Percentiles rank a stretch among this genome's conserved stretches.
Conservation (phyloP, 768 basidiomycete species). For the Russula sp. region DNA sequence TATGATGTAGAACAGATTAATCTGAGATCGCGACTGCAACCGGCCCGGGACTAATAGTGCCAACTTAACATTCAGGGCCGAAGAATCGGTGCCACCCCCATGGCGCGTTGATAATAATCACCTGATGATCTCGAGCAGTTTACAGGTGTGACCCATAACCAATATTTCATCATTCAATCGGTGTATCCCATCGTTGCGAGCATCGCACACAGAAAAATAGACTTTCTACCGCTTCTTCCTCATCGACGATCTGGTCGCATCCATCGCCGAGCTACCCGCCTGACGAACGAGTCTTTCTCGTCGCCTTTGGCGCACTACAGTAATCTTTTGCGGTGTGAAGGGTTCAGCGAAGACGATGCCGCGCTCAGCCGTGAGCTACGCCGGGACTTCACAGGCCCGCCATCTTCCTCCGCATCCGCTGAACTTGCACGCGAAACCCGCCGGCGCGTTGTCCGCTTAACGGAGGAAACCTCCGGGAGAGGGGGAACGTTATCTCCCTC, state of each 20-base stretch:
- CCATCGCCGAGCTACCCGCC: conserved; percentile 22
- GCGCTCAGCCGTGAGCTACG: conserved; percentile 24
- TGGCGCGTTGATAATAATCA: no score
- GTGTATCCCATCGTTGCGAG: background rate
- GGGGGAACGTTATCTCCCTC: conserved; percentile 23
- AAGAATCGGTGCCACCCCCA: no score
- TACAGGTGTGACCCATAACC: no score
- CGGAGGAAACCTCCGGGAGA: conserved; percentile 13
- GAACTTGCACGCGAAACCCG: conserved; percentile 10
- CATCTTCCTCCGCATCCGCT: conserved; percentile 15
- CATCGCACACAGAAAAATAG: background rate
- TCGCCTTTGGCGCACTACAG: conserved; percentile 14
- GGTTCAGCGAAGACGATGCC: conserved; percentile 22
- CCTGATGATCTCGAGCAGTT: no score
- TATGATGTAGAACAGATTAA: no score
- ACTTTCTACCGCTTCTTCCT: conserved; percentile 17
- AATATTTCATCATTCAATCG: no score
- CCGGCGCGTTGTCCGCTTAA: conserved; percentile 18
- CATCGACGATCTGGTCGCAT: conserved; percentile 20
- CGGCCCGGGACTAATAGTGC: no score
- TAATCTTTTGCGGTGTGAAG: conserved; percentile 20
- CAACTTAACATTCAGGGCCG: no score
- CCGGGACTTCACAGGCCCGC: conserved; percentile 1
- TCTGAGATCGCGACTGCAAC: no score
- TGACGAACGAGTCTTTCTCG: conserved; percentile 6